phyloP scores from a whole-genome alignment of 2,329 filamentous ascomycete genomes.

The Alternaria gaisen region DNA sequence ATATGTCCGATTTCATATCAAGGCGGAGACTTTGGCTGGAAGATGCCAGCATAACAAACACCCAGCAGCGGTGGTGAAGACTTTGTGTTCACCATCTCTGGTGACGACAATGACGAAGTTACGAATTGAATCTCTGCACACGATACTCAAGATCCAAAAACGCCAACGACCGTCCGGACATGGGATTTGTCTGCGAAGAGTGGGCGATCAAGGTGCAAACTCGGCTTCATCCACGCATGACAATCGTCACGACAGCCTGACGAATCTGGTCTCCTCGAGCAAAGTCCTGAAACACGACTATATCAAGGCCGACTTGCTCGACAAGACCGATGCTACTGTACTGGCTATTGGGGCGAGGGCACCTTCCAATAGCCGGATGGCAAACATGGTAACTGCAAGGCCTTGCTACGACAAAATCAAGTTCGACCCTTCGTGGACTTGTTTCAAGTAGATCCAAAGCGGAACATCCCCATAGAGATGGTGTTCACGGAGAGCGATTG shows the following conservation, averaged over 20 bases:
- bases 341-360: neutral
- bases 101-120: too few species aligned
- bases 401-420: neutral
- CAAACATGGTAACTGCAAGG: neutral
- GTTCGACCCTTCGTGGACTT: neutral
- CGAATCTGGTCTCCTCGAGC: neutral
- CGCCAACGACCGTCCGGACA: neutral
- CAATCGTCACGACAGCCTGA: neutral
- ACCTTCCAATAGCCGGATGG: neutral
- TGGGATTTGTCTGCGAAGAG: neutral
- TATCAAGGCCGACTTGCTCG: too few species aligned
- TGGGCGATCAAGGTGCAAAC: too few species aligned
- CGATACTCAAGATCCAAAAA: too few species aligned
- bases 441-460: neutral
- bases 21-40: too few species aligned
- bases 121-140: too few species aligned
- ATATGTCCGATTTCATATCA: too few species aligned
- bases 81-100: too few species aligned
- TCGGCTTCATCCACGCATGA: neutral
- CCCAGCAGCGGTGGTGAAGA: too few species aligned
- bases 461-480: neutral
- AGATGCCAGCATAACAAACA: rapidly evolving
- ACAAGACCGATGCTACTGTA: neutral
- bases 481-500: neutral
- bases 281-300: neutral